Evolutionary conservation across 2,329 filamentous ascomycete genomes (phyloP), one percentile per base, ranked within the genome.

Genomic region (Plectosphaerella plurivora): DNA sequence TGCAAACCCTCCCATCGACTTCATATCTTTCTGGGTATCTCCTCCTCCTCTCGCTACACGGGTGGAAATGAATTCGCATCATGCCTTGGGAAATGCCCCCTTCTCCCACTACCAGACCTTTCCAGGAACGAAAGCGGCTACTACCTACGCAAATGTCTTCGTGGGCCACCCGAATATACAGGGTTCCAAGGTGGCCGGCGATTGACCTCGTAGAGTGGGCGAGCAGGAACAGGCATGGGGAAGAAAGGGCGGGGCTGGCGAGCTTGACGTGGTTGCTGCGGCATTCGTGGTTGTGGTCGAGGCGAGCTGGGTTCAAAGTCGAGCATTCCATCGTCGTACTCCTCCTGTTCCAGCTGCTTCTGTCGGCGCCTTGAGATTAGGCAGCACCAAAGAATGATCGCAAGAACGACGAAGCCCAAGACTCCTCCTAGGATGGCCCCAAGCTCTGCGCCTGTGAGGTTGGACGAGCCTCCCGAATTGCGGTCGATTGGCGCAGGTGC

Each of bases 381-480:
- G 60, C 68, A 74, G 47, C 61, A 66, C 50, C 68, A 59, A 39
- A 64, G 52, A 15, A 73, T 24, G 28, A 73, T 50, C 28, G 66
- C 49, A 20, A 73, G 53, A 22, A 69, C 47, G n/a, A 69, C 64
- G n/a, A 68, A 57, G 2, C 66, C 72, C 11, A 72, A 60, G 2
- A 75, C 54, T 35, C 66, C 66, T 25, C 73, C 73, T 2, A 73
- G 58, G 16, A 76, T 70, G 39, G 67, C 73, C 5, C 71, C 73
- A 28, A 76, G 65, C 47, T 73, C 63, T n/a, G 58, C 63, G 24
- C 65, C 60, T 0, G 63, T 67, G 4, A 74, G 63, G 60, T 12
- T 57, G 53, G 15, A 20, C 18, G 41, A 18, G 16, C n/a, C 10
- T 44, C 28, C 28, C 8, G 28, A 10, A 33, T 33, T 33, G 28